Percentiles rank a stretch among this genome's conserved stretches.
Conservation (phyloP, 192 early-diverging fungal genomes). For the Podila verticillata region DNA sequence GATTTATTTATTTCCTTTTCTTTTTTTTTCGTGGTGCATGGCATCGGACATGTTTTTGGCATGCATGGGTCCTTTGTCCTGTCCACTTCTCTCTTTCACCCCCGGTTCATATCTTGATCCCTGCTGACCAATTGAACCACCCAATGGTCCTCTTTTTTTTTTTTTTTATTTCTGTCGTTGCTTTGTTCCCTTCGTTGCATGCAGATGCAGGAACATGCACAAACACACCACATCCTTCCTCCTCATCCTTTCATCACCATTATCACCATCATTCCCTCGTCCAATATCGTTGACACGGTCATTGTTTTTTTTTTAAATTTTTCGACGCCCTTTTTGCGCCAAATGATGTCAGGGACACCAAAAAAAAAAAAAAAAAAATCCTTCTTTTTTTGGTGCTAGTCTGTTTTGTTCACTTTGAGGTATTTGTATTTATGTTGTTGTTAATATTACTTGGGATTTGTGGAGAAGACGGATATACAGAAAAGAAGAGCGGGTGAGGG, state of each 20-base stretch:
- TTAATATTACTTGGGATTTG: neutral
- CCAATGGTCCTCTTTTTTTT: too few species aligned
- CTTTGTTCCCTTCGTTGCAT: too few species aligned
- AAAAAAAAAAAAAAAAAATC: constrained; percentile 1
- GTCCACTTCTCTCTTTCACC: too few species aligned
- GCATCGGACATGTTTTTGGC: neutral
- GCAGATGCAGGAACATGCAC: too few species aligned
- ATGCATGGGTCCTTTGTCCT: neutral
- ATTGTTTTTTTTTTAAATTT: neutral
- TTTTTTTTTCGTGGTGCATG: neutral
- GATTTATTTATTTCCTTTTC: neutral
- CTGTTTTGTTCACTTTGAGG: too few species aligned
- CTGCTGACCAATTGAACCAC: too few species aligned
- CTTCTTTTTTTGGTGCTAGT: neutral
- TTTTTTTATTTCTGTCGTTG: too few species aligned
- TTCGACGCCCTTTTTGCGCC: too few species aligned
- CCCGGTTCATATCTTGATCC: too few species aligned
- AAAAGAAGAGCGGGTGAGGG: neutral
- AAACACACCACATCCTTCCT: neutral
- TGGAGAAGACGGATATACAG: neutral
- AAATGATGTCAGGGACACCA: constrained; percentile 75
- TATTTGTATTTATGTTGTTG: too few species aligned
- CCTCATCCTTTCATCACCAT: neutral
- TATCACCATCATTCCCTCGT: neutral
- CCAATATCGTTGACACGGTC: neutral